These are phyloP conservation scores for Scheffersomyces segobiensis DNA, from an alignment of 1,139 yeast genomes.

Conservation along the genomic window DNA sequence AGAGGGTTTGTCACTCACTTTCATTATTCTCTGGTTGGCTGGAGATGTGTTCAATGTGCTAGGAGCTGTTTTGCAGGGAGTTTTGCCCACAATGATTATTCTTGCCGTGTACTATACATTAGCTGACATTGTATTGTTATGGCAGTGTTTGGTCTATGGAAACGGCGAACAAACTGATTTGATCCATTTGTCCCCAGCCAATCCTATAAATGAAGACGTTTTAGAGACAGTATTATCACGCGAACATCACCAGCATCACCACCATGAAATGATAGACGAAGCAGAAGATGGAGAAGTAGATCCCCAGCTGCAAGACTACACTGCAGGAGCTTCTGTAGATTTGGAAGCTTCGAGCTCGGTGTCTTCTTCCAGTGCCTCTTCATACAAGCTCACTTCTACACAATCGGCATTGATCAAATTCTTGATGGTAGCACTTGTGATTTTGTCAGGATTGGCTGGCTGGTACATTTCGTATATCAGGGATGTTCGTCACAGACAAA, in stretches of 20 bases:
- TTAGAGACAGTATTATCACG: constrained; percentile 55
- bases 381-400: constrained; percentile 14
- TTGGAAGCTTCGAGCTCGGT: constrained; percentile 5
- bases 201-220: constrained; percentile 74
- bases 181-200: constrained; percentile 85
- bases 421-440: constrained; percentile 67
- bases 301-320: background rate
- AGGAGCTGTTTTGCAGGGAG: constrained; percentile 86
- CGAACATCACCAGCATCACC: constrained; percentile 24
- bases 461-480: constrained; percentile 70
- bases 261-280: constrained; percentile 10
- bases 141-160: constrained; percentile 78
- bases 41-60: constrained; percentile 92
- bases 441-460: constrained; percentile 78
- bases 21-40: constrained; percentile 80
- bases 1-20: constrained; percentile 81
- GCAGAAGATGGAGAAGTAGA: constrained; percentile 14
- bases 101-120: constrained; percentile 88
- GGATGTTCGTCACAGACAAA: constrained; percentile 26
- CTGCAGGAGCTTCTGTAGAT: constrained; percentile 4
- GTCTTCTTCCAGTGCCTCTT: constrained; percentile 4
- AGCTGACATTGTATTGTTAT: constrained; percentile 80
- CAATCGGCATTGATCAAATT: constrained; percentile 47
- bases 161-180: constrained; percentile 65
- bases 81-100: constrained; percentile 88